Base-by-base conservation (phyloP, 306 rosid genomes). In the Vigna nakashimae region DNA sequence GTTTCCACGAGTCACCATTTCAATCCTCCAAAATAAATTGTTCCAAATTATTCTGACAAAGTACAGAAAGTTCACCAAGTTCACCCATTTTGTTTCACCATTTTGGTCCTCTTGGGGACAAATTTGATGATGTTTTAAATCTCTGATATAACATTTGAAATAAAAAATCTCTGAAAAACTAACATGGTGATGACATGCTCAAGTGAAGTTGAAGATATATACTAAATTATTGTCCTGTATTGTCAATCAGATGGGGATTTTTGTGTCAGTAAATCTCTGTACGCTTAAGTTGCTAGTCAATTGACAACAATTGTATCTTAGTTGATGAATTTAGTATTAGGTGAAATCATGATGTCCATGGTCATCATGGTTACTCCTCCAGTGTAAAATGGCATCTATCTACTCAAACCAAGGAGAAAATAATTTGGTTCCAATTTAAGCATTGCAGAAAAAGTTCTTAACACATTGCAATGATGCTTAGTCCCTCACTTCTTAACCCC, bases 261-360 rank as follows among this genome's bases (percentile, higher is more conserved):
- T 8, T 13, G 9, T 43, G 14, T 53, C 20, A 38, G 48, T 32
- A 78, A 66, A 49, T 46, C 36, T 17, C 7, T 43, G 26, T 8
- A 4, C 24, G 48, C 17, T 8, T 60, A 18, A 58, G 60, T 58
- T 51, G 46, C 50, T 12, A 3, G 30, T 46, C 50, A 60, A 3
- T 17, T 30, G 14, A 28, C 13, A 28, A 59, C 69, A 60, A 9
- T 1, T 43, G 30, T 20, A 32, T 65, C 59, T 30, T 42, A 34
- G 56, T 17, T 70, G 56, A 64, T n/a, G 66, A 58, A 8, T 55
- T 43, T 64, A 26, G 11, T 43, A 40, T 50, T 24, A 43, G 36
- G 28, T 79, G 17, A 50, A 69, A 62, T 69, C 56, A 62, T 40
- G 28, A 53, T 79, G 40, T 8, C 10, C 49, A 6, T 59, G 59